phyloP scores from a whole-genome alignment of 257 asterid genomes.

The Rauvolfia tetraphylla region DNA sequence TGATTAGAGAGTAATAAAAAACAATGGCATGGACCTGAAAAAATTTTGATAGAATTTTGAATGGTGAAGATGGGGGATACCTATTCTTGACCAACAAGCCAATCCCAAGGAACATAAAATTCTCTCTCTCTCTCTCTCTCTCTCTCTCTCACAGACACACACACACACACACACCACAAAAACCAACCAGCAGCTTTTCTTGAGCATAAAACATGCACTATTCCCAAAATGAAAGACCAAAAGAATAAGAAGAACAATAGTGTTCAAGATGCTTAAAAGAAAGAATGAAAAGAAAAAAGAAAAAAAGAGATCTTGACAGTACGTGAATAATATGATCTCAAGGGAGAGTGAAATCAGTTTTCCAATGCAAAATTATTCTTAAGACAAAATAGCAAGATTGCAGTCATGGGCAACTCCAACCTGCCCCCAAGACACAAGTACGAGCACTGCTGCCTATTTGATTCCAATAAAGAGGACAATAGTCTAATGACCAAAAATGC shows the following conservation, averaged over 20 bases:
- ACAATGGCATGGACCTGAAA: not conserved
- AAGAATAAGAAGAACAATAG: not conserved
- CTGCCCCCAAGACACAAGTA: not conserved
- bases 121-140: not conserved
- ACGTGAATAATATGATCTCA: not conserved
- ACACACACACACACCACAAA: too few species aligned
- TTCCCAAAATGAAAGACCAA: not conserved
- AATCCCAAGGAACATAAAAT: not conserved
- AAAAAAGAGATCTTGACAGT: too few species aligned
- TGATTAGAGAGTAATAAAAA: not conserved
- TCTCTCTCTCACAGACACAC: too few species aligned
- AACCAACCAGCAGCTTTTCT: not conserved
- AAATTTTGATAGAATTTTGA: not conserved
- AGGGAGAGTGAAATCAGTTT: not conserved
- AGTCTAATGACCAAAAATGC: conserved; percentile 1
- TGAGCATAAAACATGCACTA: not conserved
- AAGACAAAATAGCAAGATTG: not conserved
- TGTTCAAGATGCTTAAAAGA: too few species aligned
- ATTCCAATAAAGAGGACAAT: not conserved
- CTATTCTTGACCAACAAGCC: not conserved
- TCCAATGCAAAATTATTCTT: not conserved
- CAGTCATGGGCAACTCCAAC: not conserved
- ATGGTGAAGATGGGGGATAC: not conserved
- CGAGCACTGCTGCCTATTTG: not conserved
- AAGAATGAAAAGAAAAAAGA: too few species aligned